These are phyloP conservation scores for Trametes villosa DNA, from an alignment of 768 basidiomycete genomes.

Conservation along the genomic window DNA sequence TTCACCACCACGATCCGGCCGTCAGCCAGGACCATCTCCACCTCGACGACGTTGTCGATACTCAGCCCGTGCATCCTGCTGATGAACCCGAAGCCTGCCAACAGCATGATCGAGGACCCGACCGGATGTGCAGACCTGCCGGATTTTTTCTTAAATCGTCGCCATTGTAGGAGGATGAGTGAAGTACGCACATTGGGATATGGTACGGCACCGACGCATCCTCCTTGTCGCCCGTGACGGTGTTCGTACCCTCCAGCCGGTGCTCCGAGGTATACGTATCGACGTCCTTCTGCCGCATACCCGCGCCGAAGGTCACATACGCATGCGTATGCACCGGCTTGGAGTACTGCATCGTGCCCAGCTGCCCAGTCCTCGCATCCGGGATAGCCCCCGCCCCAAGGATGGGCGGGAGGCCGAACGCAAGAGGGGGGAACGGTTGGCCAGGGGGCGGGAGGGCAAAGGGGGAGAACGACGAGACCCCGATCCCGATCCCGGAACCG, in stretches of 20 bases:
- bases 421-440: not conserved
- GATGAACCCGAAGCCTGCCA: conserved; percentile 90
- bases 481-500: conserved; percentile 3
- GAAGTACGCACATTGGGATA: conserved; percentile 67
- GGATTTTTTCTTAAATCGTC: not conserved
- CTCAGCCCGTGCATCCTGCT: conserved; percentile 84
- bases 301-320: conserved; percentile 87
- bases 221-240: conserved; percentile 49
- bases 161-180: not conserved
- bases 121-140: conserved; percentile 76
- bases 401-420: conserved; percentile 30
- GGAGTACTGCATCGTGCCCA: conserved; percentile 43
- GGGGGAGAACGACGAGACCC: conserved; percentile 2
- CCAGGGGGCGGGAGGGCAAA: not conserved
- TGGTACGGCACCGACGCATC: conserved; percentile 73
- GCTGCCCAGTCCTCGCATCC: conserved; percentile 2
- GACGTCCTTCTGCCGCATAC: conserved; percentile 82
- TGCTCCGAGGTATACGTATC: conserved; percentile 75
- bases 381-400: conserved; percentile 17
- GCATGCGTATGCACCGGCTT: conserved; percentile 70
- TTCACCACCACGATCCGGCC: conserved; percentile 82
- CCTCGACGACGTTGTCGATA: conserved; percentile 88
- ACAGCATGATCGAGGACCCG: conserved; percentile 78
- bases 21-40: conserved; percentile 90
- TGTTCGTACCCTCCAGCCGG: conserved; percentile 55